These are phyloP conservation scores for Picea abies DNA, from an alignment of 83 land plant species.

Conservation along the genomic window DNA sequence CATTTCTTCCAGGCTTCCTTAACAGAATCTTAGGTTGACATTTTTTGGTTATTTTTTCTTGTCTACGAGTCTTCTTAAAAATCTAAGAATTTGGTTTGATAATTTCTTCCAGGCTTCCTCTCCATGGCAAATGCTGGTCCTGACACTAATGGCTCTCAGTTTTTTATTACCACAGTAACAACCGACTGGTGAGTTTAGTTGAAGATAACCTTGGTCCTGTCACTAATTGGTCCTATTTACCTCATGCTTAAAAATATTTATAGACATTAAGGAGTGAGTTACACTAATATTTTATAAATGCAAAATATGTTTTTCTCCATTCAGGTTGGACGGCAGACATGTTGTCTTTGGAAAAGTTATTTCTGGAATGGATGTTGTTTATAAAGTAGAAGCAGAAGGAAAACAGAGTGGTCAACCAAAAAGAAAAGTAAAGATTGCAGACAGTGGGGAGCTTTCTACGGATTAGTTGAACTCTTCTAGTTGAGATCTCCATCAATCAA, in stretches of 20 bases:
- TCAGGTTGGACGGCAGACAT: slow-evolving; percentile 90
- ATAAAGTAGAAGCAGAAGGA: slow-evolving; percentile 91
- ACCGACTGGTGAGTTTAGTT: slow-evolving; percentile 65
- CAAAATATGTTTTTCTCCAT: background rate
- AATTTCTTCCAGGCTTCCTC: slow-evolving; percentile 44
- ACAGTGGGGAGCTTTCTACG: slow-evolving; percentile 77
- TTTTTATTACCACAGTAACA: slow-evolving; percentile 86
- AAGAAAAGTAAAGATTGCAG: slow-evolving; percentile 63
- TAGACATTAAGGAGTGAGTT: background rate
- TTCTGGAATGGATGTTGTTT: slow-evolving; percentile 89
- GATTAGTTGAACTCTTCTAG: too few relatives aligned
- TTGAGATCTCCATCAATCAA: too few relatives aligned
- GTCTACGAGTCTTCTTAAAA: background rate
- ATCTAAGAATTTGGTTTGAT: background rate
- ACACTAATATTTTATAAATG: slow-evolving; percentile 3
- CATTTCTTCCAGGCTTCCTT: slow-evolving; percentile 36
- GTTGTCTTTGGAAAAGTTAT: slow-evolving; percentile 93
- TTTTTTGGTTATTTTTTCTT: background rate
- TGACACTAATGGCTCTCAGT: slow-evolving; percentile 91
- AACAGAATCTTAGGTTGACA: background rate
- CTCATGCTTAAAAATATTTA: background rate
- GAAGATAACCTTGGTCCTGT: background rate
- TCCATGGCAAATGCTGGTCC: slow-evolving; percentile 96
- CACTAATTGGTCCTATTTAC: background rate
- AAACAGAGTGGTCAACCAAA: slow-evolving; percentile 70